Evolutionary conservation across 176 grass and related monocot genomes (phyloP), one percentile per base, ranked within the genome.

Genomic region (maize (Zea mays)): DNA sequence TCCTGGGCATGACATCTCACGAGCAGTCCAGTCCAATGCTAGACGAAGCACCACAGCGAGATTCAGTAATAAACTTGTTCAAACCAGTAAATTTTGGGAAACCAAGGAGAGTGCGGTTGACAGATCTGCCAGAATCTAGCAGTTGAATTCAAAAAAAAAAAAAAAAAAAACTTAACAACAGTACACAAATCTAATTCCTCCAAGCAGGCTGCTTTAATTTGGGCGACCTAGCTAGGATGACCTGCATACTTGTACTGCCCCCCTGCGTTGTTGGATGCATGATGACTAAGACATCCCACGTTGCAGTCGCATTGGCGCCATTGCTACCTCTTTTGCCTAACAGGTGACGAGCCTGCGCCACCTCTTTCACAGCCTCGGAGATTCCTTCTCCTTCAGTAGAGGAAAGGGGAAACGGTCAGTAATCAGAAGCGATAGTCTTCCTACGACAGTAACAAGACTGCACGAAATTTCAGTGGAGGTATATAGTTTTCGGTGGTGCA

Each of bases 301-400:
- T 56, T 56, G 55, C 55, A 20, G 17, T 56, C 19, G 6, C 50
- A 52, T 52, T 52, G 4, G 1, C 2, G 15, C 67, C 61, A 20
- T 83, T 7, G 49, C 14, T 49, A 93, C 50, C 27, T 27, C 27
- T 27, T 65, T 82, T 84, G 62, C 78, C 21, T 37, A 83, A 80
- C 68, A 88, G 49, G 54, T 71, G 83, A 66, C 87, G 83, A 72
- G 78, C 63, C 50, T 1, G 55, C 2, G 45, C 79, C 79, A 80
- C 75, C 75, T 86, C 88, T 75, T 80, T 81, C 71, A 40, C 4
- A 13, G 85, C 75, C 69, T 88, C 84, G 6, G 72, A 72, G 61
- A 85, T 75, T 9, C 84, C 67, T 90, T 80, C 41, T 91, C 72
- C 88, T 83, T 27, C 27, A 27, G 27, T 27, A 27, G 27, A 27